Base-by-base conservation (phyloP, 2,329 filamentous ascomycete genomes). In the Diplodia sapinea region DNA sequence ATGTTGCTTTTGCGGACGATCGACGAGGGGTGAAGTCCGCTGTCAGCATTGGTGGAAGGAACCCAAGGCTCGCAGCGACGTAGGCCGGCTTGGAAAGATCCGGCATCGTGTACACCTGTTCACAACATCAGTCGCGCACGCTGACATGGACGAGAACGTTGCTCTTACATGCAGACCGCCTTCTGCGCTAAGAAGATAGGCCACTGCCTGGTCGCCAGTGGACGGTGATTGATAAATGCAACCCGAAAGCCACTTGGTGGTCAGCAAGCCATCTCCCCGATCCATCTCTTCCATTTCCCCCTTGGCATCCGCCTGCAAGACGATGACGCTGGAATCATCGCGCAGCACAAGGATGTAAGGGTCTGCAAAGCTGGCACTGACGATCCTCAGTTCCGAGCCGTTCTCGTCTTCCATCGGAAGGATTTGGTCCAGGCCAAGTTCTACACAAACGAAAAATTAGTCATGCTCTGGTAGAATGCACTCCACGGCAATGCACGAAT, bases 321-420 rank as follows among this genome's bases (percentile, higher is more conserved):
- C 82, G 67, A 92, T 88, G 7, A 93, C 85, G 69, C 91, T 95
- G 6, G 87, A 88, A 76, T 99, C 93, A 70, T 97, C 93, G 67
- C 93, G 87, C 23, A 97, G 81, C 15, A 98, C 85, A 2, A 97
- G 82, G 13, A 99, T 79, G 74, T 93, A 97, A 0, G 93, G 93
- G 72, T 98, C 94, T 23, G 87, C 87, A 73, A 98, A 94, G 75
- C 91, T 96, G 47, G 92, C 91, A 73, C 88, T 91, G 55, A 93
- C 82, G 51, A 95, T 90, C 65, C 89, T 86, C 4, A 92, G 89
- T 73, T 97, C 92, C 23, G 87, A 89, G 13, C 91, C 93, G 71
- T 95, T 92, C 73, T 97, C 95, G 73, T 98, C 95, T 70, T 92
- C 87, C 86, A 98, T 93, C 0, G 94, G 93, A 61, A 97, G 86